A percentile compares a stretch with the other conserved stretches of the same genome.
These are phyloP conservation scores for Rhinocladiella mackenziei DNA, from an alignment of 2,329 filamentous ascomycete species.

Conservation along the genomic window DNA sequence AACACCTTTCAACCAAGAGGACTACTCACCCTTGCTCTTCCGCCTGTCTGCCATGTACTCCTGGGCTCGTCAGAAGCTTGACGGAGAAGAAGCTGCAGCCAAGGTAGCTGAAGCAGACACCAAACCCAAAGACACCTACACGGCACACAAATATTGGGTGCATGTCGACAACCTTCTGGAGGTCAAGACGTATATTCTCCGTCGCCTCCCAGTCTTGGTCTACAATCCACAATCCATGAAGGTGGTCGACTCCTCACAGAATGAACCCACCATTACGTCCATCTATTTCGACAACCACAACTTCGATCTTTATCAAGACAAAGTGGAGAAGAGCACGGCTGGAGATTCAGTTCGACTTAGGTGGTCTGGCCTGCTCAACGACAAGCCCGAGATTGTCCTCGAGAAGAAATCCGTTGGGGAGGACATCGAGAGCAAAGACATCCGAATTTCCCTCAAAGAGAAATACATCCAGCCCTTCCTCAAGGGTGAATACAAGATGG, in stretches of 20 bases:
- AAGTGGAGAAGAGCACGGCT: conserved; percentile 70
- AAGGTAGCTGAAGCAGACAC: conserved; percentile 45
- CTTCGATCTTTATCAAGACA: conserved; percentile 81
- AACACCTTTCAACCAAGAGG: conserved; percentile 90
- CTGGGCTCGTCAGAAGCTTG: conserved; percentile 79
- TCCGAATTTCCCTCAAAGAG: conserved; percentile 80
- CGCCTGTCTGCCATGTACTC: conserved; percentile 92
- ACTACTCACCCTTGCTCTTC: conserved; percentile 84
- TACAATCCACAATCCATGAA: conserved; percentile 87
- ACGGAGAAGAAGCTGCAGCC: conserved; percentile 50
- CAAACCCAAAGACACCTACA: conserved; percentile 61
- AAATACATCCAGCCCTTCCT: conserved; percentile 90
- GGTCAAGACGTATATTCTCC: conserved; percentile 91
- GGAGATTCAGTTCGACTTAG: conserved; percentile 79
- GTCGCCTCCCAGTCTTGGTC: conserved; percentile 82
- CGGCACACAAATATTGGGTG: conserved; percentile 93
- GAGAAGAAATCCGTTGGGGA: conserved; percentile 85
- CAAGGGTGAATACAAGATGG: conserved; percentile 81
- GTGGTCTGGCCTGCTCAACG: conserved; percentile 82
- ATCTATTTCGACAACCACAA: conserved; percentile 89
- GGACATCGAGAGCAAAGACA: conserved; percentile 72
- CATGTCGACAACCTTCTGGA: conserved; percentile 93
- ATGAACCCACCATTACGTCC: conserved; percentile 86
- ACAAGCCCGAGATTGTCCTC: conserved; percentile 74
- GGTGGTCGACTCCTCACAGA: conserved; percentile 69